Evolutionary conservation across 176 grass and related monocot genomes (phyloP).

Genomic region (Aegilops umbellulata): DNA sequence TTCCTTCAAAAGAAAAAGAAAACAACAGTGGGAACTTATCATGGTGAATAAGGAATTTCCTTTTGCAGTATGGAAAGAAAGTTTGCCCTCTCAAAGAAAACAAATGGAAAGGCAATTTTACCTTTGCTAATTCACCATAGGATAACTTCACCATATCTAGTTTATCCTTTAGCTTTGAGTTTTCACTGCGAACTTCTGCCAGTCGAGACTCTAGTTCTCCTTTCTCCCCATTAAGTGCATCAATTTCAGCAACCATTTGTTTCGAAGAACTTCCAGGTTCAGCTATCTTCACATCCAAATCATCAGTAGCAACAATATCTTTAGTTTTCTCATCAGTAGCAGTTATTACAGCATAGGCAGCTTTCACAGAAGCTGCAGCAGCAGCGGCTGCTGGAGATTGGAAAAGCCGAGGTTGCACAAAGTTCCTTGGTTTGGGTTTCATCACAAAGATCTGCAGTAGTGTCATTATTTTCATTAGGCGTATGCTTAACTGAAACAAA

Average conservation of each 20-base stretch:
- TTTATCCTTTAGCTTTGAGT: constrained; percentile 64
- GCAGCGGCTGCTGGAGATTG: constrained; percentile 82
- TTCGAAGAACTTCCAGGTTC: constrained; percentile 53
- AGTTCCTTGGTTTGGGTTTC: constrained; percentile 72
- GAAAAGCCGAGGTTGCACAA: constrained; percentile 61
- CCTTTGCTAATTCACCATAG: constrained; percentile 69
- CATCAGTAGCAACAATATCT: constrained; percentile 42
- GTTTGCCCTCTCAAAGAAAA: neutral
- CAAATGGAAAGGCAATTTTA: constrained; percentile 35
- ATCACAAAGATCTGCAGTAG: constrained; percentile 72
- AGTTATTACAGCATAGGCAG: constrained; percentile 82
- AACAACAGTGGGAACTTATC: neutral
- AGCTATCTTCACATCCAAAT: constrained; percentile 60
- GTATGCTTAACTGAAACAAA: neutral
- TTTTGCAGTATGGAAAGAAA: constrained; percentile 17
- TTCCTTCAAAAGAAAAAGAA: constrained; percentile 55
- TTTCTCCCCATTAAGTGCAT: constrained; percentile 60
- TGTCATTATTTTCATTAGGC: constrained; percentile 11
- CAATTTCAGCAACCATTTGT: constrained; percentile 45
- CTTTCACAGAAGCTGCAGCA: constrained; percentile 74
- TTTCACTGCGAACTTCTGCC: constrained; percentile 60
- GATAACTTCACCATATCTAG: constrained; percentile 61
- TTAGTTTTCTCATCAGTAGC: constrained; percentile 60
- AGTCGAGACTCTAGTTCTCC: constrained; percentile 57
- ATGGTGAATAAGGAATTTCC: neutral